phyloP scores from a whole-genome alignment of 371 early-diverging fungal species.

The Mortierella sp. region DNA sequence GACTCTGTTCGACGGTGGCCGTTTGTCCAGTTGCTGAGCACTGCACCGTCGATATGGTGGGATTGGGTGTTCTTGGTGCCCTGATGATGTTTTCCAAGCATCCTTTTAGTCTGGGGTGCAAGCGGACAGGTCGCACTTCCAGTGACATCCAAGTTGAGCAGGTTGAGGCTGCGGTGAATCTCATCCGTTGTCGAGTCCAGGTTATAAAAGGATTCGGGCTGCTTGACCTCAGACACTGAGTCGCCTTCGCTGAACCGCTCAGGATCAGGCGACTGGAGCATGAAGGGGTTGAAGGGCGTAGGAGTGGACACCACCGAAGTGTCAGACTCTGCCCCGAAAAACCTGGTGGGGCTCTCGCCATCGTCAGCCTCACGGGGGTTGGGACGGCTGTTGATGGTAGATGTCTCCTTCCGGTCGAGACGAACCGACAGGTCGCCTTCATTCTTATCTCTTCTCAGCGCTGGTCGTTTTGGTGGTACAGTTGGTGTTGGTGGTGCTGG shows the following conservation, averaged over 20 bases:
- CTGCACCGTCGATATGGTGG: constrained; percentile 14
- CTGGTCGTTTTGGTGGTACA: not conserved
- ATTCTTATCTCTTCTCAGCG: not conserved
- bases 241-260: constrained; percentile 9
- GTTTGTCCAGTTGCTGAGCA: constrained; percentile 19
- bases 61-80: constrained; percentile 9
- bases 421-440: not conserved
- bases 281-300: constrained; percentile 8
- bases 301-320: not conserved
- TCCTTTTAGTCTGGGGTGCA: constrained; percentile 45
- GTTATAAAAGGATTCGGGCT: constrained; percentile 43
- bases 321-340: not conserved
- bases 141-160: constrained; percentile 45
- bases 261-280: constrained; percentile 22
- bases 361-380: not conserved
- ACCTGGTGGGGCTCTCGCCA: not conserved
- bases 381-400: not conserved
- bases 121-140: constrained; percentile 51
- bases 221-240: not conserved
- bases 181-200: constrained; percentile 53
- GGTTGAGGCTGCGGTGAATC: constrained; percentile 49
- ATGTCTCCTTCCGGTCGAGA: not conserved
- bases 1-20: constrained; percentile 31
- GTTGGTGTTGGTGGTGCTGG: not conserved
- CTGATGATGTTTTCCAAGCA: constrained; percentile 38